Conservation (phyloP, 2,329 filamentous ascomycete species). For the Colletotrichum gloeosporioides region DNA sequence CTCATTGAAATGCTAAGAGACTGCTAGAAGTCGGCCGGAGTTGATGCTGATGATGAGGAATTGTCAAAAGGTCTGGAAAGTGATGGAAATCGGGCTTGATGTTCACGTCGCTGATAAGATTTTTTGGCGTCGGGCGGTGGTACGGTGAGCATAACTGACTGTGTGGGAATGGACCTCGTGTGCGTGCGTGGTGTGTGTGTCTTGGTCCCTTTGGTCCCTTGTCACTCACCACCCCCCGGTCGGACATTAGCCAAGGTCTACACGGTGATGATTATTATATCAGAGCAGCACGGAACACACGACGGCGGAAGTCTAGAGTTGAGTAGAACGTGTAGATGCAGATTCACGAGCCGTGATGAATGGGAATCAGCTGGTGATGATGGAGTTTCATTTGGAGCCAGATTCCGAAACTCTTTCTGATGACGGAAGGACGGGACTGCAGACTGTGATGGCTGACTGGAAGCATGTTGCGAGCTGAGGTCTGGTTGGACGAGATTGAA, state of each 20-base stretch:
- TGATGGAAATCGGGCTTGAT: background rate
- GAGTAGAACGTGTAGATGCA: background rate
- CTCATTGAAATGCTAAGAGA: background rate
- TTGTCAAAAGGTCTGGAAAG: background rate
- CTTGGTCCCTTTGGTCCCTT: conserved; percentile 9
- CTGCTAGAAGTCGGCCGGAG: background rate
- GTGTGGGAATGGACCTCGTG: background rate
- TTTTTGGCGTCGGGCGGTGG: background rate
- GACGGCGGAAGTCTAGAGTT: background rate
- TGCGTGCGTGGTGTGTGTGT: background rate
- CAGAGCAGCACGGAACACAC: background rate
- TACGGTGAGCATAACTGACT: conserved; percentile 6
- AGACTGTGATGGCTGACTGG: background rate
- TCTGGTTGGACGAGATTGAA: conserved; percentile 5
- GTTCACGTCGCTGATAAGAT: background rate
- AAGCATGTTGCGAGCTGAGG: background rate
- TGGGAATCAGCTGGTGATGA: background rate
- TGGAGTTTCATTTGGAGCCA: conserved; percentile 17
- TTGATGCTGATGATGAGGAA: conserved; percentile 1
- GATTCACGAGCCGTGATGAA: background rate
- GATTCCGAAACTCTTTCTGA: conserved; percentile 15
- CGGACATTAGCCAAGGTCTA: background rate
- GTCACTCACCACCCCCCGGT: conserved; percentile 4
- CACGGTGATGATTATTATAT: conserved; percentile 11
- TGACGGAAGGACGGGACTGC: background rate